Evolutionary conservation across 306 rosid genomes (phyloP).

Genomic region (Carpinus fangiana): DNA sequence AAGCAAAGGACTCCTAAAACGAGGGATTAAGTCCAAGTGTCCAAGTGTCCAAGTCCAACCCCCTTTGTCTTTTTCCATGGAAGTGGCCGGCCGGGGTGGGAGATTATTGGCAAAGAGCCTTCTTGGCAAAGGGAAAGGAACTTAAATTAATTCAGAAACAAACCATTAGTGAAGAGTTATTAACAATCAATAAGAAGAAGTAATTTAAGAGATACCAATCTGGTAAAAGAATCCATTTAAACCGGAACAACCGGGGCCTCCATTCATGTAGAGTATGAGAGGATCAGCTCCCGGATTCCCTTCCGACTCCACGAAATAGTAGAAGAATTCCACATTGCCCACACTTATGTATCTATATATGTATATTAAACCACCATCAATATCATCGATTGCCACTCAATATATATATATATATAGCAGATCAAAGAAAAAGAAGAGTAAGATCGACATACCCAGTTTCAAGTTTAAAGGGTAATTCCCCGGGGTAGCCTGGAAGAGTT

Average conservation of each 20-base stretch:
- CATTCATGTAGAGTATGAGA: constrained; percentile 23
- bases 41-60: no score
- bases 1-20: no score
- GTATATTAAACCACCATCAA: not conserved
- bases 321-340: constrained; percentile 21
- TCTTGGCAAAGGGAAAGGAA: no score
- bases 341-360: constrained; percentile 18
- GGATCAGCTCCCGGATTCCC: constrained; percentile 23
- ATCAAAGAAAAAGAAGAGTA: not conserved
- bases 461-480: constrained; percentile 13
- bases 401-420: not conserved
- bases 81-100: no score
- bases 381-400: not conserved
- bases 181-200: no score
- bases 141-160: no score
- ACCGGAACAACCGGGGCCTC: constrained; percentile 30
- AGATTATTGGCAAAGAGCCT: no score
- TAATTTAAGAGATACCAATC: not conserved
- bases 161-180: no score
- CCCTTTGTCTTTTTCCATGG: no score
- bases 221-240: constrained; percentile 25
- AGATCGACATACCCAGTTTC: constrained; percentile 18
- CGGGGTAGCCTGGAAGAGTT: constrained; percentile 21
- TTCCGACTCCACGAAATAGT: constrained; percentile 23
- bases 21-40: no score